Evolutionary conservation across 129 eudicot genomes (phyloP).

Genomic region (Silybum marianum): DNA sequence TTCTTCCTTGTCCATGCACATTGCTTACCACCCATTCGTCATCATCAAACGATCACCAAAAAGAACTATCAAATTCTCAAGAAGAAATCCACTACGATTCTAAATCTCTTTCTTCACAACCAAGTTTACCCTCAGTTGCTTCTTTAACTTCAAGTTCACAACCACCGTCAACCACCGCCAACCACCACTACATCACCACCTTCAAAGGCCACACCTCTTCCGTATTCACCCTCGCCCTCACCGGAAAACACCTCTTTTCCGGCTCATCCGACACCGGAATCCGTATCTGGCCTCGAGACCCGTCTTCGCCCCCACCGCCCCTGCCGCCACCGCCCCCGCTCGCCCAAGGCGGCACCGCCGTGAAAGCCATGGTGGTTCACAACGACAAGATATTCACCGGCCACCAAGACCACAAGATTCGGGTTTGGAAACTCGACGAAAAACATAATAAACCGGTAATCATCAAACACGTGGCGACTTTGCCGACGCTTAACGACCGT

Average conservation of each 20-base stretch:
- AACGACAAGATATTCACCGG: conserved; percentile 61
- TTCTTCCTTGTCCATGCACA: conserved; percentile 41
- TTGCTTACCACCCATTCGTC: conserved; percentile 9
- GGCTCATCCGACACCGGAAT: conserved; percentile 67
- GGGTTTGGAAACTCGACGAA: conserved; percentile 72
- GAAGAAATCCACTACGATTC: conserved; percentile 21
- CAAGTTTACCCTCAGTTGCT: conserved; percentile 67
- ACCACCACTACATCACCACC: conserved; percentile 60
- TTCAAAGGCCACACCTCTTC: conserved; percentile 70
- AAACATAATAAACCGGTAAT: background rate
- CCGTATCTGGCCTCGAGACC: conserved; percentile 51
- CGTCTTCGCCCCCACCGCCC: background rate
- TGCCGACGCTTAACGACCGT: conserved; percentile 72
- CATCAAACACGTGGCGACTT: conserved; percentile 35
- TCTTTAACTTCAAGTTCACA: conserved; percentile 55
- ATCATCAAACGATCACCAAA: background rate
- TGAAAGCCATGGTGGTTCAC: conserved; percentile 48
- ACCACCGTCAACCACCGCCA: conserved; percentile 37
- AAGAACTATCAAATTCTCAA: conserved; percentile 16
- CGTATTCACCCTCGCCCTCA: conserved; percentile 55
- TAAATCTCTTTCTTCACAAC: conserved; percentile 49
- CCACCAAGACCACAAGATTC: conserved; percentile 84
- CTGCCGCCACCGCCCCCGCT: conserved; percentile 6
- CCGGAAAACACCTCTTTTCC: conserved; percentile 58
- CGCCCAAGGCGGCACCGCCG: conserved; percentile 39